Conservation (phyloP, 495 filamentous ascomycete genomes). For the Collariella sp. region DNA sequence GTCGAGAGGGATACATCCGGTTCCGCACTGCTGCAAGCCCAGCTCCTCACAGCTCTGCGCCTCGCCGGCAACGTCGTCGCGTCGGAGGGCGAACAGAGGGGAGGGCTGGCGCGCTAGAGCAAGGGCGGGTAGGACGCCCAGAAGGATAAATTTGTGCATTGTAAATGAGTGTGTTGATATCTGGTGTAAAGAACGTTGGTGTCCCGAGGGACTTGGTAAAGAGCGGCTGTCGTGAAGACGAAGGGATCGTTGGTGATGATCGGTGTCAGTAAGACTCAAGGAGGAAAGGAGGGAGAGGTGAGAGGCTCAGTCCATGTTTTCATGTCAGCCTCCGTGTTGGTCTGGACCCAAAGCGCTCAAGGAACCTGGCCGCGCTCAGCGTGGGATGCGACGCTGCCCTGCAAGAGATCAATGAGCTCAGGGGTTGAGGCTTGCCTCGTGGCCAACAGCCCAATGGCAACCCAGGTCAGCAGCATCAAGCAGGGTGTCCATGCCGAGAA, state of each 20-base stretch:
- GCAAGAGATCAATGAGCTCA: not conserved
- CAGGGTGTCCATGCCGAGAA: not conserved
- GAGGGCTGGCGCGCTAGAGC: constrained; percentile 4
- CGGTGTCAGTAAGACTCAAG: constrained; percentile 1
- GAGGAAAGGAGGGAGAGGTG: not conserved
- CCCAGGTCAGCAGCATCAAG: not conserved
- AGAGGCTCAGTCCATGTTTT: not conserved
- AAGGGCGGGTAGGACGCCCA: constrained; percentile 13
- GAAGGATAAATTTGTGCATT: constrained; percentile 12
- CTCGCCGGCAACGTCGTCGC: not conserved
- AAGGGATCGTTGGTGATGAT: too few relatives aligned
- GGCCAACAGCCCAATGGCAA: not conserved
- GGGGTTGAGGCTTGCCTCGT: not conserved
- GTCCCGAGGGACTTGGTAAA: constrained; percentile 16
- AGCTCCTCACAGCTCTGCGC: not conserved
- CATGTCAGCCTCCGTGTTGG: too few relatives aligned
- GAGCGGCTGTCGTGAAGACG: constrained; percentile 4
- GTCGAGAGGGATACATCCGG: constrained; percentile 1
- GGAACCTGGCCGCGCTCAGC: too few relatives aligned
- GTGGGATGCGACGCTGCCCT: not conserved
- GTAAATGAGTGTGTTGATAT: constrained; percentile 1
- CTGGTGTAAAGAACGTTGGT: constrained; percentile 5
- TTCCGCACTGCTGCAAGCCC: constrained; percentile 1
- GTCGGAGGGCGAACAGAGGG: not conserved
- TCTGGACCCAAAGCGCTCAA: too few relatives aligned